Conservation (phyloP, 805 yeast genomes). For the Hanseniaspora guilliermondii region DNA sequence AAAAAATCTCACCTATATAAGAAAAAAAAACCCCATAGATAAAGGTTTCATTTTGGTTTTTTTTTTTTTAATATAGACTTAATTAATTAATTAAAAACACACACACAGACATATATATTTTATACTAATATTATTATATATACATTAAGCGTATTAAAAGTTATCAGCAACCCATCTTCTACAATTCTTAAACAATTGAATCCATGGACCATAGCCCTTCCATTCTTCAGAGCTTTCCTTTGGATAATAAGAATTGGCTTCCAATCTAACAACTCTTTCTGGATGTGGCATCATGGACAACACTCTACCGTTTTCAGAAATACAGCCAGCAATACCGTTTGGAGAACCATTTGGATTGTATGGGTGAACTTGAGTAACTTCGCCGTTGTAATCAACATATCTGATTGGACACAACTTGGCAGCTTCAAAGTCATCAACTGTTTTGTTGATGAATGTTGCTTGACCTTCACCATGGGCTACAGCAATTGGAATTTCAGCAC, state of each 20-base stretch:
- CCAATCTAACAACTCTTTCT: slow-evolving; percentile 81
- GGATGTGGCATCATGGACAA: slow-evolving; percentile 99
- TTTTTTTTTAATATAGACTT: no score
- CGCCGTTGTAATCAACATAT: slow-evolving; percentile 85
- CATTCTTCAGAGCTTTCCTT: slow-evolving; percentile 44
- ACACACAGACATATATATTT: no score
- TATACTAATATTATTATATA: background rate
- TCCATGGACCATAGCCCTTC: slow-evolving; percentile 91
- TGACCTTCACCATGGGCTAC: slow-evolving; percentile 99
- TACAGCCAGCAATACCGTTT: slow-evolving; percentile 82
- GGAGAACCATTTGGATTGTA: slow-evolving; percentile 95
- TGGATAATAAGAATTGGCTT: slow-evolving; percentile 87
- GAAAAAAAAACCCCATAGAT: no score
- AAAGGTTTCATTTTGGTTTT: background rate
- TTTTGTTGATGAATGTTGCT: slow-evolving; percentile 51
- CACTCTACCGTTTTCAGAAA: slow-evolving; percentile 85
- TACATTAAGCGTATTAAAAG: background rate
- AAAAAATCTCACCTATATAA: background rate
- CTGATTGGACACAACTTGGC: slow-evolving; percentile 53
- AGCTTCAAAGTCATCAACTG: slow-evolving; percentile 37
- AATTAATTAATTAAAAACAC: no score
- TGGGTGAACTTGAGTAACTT: slow-evolving; percentile 71
- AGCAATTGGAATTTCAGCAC: slow-evolving; percentile 89
- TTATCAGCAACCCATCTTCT: slow-evolving; percentile 72
- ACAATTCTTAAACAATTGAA: slow-evolving; percentile 80